Evolutionary conservation across 2,329 filamentous ascomycete species (phyloP).

Genomic region (Trichoderma arundinaceum): DNA sequence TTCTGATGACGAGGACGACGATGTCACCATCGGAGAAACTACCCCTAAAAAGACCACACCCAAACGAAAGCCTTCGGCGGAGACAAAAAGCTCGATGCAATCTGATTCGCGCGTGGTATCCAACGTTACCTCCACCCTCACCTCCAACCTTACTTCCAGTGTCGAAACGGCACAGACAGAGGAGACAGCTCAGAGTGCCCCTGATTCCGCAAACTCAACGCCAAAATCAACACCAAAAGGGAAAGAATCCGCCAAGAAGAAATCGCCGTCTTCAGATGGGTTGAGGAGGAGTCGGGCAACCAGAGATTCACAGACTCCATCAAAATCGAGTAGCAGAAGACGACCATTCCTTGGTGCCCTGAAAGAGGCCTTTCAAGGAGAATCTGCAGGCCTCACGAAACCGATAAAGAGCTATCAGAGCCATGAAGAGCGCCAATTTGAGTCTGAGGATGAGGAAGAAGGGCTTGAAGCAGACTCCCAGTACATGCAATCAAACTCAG

Average conservation of each 20-base stretch:
- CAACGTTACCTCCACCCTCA: constrained; percentile 20
- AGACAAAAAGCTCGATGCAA: constrained; percentile 34
- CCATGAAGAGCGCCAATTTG: constrained; percentile 49
- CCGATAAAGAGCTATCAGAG: constrained; percentile 56
- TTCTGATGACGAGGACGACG: constrained; percentile 28
- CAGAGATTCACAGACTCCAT: constrained; percentile 54
- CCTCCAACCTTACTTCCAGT: constrained; percentile 30
- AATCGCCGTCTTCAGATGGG: constrained; percentile 46
- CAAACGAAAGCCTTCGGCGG: constrained; percentile 37
- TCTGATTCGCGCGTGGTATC: constrained; percentile 35
- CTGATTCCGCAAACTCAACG: constrained; percentile 16
- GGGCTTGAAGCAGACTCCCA: constrained; percentile 29
- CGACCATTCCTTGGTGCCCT: constrained; percentile 63
- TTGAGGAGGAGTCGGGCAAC: constrained; percentile 64
- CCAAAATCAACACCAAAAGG: constrained; percentile 22
- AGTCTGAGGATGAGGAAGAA: constrained; percentile 35
- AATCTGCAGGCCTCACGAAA: constrained; percentile 57
- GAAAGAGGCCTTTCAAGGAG: constrained; percentile 66
- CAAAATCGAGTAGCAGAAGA: constrained; percentile 52
- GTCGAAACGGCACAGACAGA: constrained; percentile 18
- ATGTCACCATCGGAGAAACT: constrained; percentile 18
- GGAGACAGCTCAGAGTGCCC: constrained; percentile 5
- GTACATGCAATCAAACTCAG: constrained; percentile 31
- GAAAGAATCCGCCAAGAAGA: constrained; percentile 33
- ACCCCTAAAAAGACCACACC: constrained; percentile 1